Evolutionary conservation across 2,329 filamentous ascomycete species (phyloP), one percentile per base, ranked within the genome.

Genomic region (Stagonosporopsis rhizophila): DNA sequence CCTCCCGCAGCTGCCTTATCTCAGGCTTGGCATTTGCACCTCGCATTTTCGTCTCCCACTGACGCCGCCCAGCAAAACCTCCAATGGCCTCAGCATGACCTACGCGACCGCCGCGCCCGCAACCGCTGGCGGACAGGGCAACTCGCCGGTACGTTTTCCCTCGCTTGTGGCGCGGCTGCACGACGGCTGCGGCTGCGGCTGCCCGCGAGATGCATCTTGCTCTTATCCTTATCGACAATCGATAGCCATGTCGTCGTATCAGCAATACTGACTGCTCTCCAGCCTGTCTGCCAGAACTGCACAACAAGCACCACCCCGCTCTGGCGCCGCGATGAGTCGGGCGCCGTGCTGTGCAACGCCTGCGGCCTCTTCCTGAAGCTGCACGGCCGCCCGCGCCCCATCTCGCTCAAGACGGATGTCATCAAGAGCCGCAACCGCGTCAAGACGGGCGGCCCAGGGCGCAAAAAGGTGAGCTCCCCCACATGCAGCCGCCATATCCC

Each of bases 351-450:
- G 48, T 99, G 95, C 87, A 99, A 99, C 80, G 95, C 95, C 71
- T 99, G 95, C 79, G 95, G 95, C 58, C 85, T 99, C 54, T 99
- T 98, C 78, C 85, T 98, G 71, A 99, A 99, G 84, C 85, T 99
- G 66, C 95, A 99, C 76, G 93, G 93, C 62, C 90, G 93, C 23
- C 87, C 95, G 58, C 89, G 95, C 53, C 95, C 95, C 66, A 97
- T 96, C 76, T 96, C 91, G 68, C 85, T 99, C 69, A 99, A 99
- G 84, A 98, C 95, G 44, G 95, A 99, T 82, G 94, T 98, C 66
- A 99, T 99, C 81, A 99, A 99, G 83, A 97, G 93, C 81, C 92
- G 95, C 71, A 99, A 99, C 79, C 88, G 95, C 64, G 94, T 98
- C 68, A 98, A 98, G 83, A 95, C 92, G 50, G 86, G 90, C 8